Evolutionary conservation across 192 early-diverging fungal genomes (phyloP).

Genomic region (Chytriomyces sp.): DNA sequence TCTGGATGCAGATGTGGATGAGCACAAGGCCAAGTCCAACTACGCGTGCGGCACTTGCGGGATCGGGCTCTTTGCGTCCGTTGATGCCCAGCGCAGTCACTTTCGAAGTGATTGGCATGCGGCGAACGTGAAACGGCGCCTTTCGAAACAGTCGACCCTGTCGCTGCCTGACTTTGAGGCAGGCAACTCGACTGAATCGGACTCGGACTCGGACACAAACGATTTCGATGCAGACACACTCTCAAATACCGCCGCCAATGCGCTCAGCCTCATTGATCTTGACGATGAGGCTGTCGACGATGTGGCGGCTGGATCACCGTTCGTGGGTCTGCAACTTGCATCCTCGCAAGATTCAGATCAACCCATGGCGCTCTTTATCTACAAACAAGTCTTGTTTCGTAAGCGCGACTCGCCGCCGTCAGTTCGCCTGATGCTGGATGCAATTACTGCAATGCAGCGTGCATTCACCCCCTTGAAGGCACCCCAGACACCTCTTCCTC

Average conservation of each 20-base stretch:
- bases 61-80: slow-evolving; percentile 85
- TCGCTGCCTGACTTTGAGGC: slow-evolving; percentile 47
- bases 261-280: background rate
- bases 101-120: slow-evolving; percentile 96
- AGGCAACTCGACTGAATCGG: slow-evolving; percentile 48
- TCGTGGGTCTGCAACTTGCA: background rate
- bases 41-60: slow-evolving; percentile 43
- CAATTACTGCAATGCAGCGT: slow-evolving; percentile 1
- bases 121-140: slow-evolving; percentile 95
- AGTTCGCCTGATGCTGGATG: background rate
- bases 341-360: background rate
- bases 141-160: slow-evolving; percentile 32
- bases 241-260: background rate
- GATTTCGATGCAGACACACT: slow-evolving; percentile 18
- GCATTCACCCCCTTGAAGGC: slow-evolving; percentile 9
- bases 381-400: slow-evolving; percentile 42
- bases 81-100: slow-evolving; percentile 88
- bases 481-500: background rate
- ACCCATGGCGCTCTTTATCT: slow-evolving; percentile 38
- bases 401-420: slow-evolving; percentile 2
- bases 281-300: background rate
- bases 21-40: background rate
- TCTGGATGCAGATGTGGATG: background rate
- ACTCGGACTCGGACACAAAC: slow-evolving; percentile 29
- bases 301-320: background rate